Evolutionary conservation across 768 basidiomycete species (phyloP).

Genomic region (Fibroporia radiculosa): DNA sequence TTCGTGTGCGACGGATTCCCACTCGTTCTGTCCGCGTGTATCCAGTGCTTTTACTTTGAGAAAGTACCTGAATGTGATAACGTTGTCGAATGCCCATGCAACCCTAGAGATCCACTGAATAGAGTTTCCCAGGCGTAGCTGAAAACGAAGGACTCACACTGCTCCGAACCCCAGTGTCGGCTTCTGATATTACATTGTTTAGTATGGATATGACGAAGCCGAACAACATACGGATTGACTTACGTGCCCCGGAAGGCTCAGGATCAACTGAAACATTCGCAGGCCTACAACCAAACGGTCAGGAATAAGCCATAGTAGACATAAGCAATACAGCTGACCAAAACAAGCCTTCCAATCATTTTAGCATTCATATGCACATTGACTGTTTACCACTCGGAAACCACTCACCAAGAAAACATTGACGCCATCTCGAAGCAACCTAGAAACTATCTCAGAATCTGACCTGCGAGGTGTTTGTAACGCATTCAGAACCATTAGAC

Average conservation of each 20-base stretch:
- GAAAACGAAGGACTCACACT: no score
- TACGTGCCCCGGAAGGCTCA: background rate
- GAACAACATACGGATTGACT: background rate
- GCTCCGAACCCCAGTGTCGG: no score
- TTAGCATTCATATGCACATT: background rate
- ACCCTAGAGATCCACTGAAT: no score
- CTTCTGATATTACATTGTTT: no score
- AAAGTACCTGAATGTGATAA: background rate
- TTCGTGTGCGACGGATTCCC: background rate
- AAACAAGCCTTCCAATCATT: background rate
- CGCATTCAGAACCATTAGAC: background rate
- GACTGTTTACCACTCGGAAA: no score
- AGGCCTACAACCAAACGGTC: background rate
- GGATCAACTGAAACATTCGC: background rate
- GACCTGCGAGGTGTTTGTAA: background rate
- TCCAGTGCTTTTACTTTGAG: background rate
- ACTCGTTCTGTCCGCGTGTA: background rate
- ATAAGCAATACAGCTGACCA: background rate
- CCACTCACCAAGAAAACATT: background rate
- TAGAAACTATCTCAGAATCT: background rate
- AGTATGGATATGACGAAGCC: no score
- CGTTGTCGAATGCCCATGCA: background rate
- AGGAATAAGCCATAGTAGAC: background rate
- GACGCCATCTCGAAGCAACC: background rate
- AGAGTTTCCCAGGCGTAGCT: no score